Conservation (phyloP, 371 early-diverging fungal species). For the Caulochytrium protostelioides region DNA sequence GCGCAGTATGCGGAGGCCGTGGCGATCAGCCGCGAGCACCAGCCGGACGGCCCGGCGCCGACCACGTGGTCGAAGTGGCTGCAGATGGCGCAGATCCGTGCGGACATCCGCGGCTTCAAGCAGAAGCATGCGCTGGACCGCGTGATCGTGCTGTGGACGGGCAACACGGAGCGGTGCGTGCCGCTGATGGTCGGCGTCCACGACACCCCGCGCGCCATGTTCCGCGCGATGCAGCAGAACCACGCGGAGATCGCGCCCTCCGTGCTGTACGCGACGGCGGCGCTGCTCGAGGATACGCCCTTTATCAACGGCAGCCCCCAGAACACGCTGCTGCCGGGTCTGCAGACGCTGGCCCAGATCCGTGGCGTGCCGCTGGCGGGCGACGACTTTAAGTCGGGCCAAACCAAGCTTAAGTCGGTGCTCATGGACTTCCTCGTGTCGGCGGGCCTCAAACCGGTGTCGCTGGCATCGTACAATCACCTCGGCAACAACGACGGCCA, state of each 20-base stretch:
- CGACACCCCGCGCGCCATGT: constrained; percentile 80
- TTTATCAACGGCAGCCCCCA: constrained; percentile 96
- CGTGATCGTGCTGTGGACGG: constrained; percentile 92
- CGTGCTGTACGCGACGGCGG: constrained; percentile 87
- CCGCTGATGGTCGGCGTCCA: constrained; percentile 67
- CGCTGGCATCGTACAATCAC: constrained; percentile 92
- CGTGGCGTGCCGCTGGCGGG: constrained; percentile 79
- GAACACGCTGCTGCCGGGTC: constrained; percentile 92
- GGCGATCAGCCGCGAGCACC: constrained; percentile 64
- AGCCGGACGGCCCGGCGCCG: constrained; percentile 72
- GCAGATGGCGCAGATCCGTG: constrained; percentile 70
- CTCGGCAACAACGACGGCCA: constrained; percentile 96
- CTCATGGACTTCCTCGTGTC: constrained; percentile 90
- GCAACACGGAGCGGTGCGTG: constrained; percentile 82
- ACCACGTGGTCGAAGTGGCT: constrained; percentile 60
- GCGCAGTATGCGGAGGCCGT: constrained; percentile 73
- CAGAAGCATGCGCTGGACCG: constrained; percentile 58
- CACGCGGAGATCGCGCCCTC: constrained; percentile 84
- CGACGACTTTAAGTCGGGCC: constrained; percentile 96
- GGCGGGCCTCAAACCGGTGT: constrained; percentile 92
- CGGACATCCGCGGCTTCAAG: constrained; percentile 83
- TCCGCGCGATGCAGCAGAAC: constrained; percentile 48
- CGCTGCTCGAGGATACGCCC: constrained; percentile 75
- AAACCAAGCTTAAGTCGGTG: constrained; percentile 95
- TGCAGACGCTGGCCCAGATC: constrained; percentile 65